Evolutionary conservation across 495 filamentous ascomycete genomes (phyloP).

Genomic region (Recurvomyces mirabilis): DNA sequence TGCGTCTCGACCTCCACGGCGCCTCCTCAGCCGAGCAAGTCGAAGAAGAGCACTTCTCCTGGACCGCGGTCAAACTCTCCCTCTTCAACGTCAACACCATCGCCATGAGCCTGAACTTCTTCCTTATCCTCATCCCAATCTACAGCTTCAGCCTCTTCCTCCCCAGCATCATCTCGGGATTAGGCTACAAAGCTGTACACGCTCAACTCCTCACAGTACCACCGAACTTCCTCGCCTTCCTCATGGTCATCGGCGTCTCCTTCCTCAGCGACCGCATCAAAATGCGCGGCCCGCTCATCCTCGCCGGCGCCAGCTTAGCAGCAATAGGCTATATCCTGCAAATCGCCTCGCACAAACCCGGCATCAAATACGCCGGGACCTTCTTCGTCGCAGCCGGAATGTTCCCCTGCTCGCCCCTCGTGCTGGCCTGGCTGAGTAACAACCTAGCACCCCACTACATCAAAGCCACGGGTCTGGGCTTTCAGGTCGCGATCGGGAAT

Average conservation of each 20-base stretch:
- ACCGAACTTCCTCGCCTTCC: conserved; percentile 23
- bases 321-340: conserved; percentile 26
- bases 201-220: conserved; percentile 25
- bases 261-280: conserved; percentile 20
- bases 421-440: conserved; percentile 34
- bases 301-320: conserved; percentile 15
- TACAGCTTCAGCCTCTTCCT: conserved; percentile 30
- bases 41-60: conserved; percentile 37
- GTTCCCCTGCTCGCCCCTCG: conserved; percentile 21
- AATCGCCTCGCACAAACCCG: conserved; percentile 14
- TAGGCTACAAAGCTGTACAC: conserved; percentile 19
- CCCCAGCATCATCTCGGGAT: conserved; percentile 20
- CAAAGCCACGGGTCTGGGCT: conserved; percentile 37
- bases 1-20: conserved; percentile 36
- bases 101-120: conserved; percentile 34
- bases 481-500: conserved; percentile 38
- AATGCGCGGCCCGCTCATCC: conserved; percentile 20
- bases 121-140: conserved; percentile 32
- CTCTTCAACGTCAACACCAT: conserved; percentile 36
- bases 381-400: conserved; percentile 24
- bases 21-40: conserved; percentile 29
- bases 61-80: conserved; percentile 31
- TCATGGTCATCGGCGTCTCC: conserved; percentile 11
- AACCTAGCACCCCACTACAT: conserved; percentile 40
- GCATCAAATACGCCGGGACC: conserved; percentile 22